These are phyloP conservation scores for Fagus crenata DNA, from an alignment of 306 rosid genomes.

Conservation along the genomic window DNA sequence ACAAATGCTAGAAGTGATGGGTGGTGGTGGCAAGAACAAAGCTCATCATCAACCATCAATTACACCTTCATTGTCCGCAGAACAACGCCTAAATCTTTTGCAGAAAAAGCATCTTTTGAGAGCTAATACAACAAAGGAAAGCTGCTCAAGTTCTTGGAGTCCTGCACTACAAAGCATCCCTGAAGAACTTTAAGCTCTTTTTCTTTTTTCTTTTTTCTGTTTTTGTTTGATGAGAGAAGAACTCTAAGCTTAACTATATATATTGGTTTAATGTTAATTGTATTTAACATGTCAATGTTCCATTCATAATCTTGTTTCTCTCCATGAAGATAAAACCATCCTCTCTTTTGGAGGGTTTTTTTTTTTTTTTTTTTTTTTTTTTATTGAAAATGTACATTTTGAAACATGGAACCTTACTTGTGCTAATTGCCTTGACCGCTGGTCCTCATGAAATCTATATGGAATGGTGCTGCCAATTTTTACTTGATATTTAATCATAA, in stretches of 20 bases:
- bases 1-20: conserved; percentile 42
- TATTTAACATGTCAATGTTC: neutral
- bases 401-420: neutral
- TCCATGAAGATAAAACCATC: neutral
- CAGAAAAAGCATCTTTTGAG: conserved; percentile 29
- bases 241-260: neutral
- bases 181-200: conserved; percentile 28
- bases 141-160: conserved; percentile 35
- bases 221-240: too few relatives aligned
- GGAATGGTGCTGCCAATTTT: too few relatives aligned
- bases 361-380: too few relatives aligned
- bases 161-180: conserved; percentile 48
- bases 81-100: conserved; percentile 30
- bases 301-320: neutral
- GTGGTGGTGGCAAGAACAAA: neutral
- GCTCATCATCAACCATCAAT: neutral
- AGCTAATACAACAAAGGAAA: conserved; percentile 22
- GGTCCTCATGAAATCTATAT: too few relatives aligned
- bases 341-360: too few relatives aligned
- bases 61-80: conserved; percentile 8
- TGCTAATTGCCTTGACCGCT: neutral
- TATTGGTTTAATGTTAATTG: neutral
- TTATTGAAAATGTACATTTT: neutral
- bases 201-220: too few relatives aligned
- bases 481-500: too few relatives aligned